phyloP scores from a whole-genome alignment of 2,329 filamentous ascomycete species.

The Elsinoe perseae region DNA sequence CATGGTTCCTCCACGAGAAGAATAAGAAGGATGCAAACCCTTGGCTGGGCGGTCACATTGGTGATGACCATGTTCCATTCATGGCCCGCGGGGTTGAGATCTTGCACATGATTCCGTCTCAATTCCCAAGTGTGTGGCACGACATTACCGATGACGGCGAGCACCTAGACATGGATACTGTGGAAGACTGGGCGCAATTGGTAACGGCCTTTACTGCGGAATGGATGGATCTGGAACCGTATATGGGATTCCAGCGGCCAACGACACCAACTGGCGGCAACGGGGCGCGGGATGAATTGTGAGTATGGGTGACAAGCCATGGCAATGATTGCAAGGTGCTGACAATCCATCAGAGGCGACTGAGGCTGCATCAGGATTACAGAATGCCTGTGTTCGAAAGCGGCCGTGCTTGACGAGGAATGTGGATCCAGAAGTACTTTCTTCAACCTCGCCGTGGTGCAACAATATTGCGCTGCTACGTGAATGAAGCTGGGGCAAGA shows the following conservation, averaged over 20 bases:
- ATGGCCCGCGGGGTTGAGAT: conserved; percentile 78
- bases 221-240: conserved; percentile 77
- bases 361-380: neutral
- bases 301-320: conserved; percentile 7
- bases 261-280: neutral
- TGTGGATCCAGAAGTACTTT: neutral
- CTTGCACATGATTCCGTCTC: conserved; percentile 77
- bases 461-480: too few species aligned
- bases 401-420: conserved; percentile 3
- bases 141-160: conserved; percentile 72
- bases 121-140: conserved; percentile 85
- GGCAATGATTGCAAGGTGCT: neutral
- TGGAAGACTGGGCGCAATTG: conserved; percentile 82
- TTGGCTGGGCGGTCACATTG: conserved; percentile 46
- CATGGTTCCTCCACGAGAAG: conserved; percentile 58
- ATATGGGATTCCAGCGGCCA: conserved; percentile 29
- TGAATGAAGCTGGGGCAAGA: too few species aligned
- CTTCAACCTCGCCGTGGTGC: too few species aligned
- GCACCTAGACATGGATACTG: conserved; percentile 70
- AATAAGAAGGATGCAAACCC: conserved; percentile 43
- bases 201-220: conserved; percentile 78
- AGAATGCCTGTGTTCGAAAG: conserved; percentile 10
- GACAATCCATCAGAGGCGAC: neutral
- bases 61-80: conserved; percentile 91
- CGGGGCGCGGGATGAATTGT: conserved; percentile 9